A percentile compares a stretch with the other conserved stretches of the same genome.
Evolutionary conservation across 2,329 filamentous ascomycete species (phyloP).

Genomic region (Exophiala sideris): DNA sequence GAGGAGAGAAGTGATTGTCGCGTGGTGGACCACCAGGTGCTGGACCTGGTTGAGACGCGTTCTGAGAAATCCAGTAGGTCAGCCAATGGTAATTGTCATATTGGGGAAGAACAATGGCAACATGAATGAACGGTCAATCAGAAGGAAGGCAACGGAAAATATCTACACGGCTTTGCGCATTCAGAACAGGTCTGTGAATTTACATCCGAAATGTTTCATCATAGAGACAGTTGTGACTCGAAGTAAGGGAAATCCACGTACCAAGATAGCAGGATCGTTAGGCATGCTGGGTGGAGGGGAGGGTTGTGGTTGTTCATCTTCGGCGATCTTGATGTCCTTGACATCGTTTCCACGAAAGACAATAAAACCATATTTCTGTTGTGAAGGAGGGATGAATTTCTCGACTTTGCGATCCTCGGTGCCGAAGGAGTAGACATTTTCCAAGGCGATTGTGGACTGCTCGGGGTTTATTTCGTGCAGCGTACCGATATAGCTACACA

Average conservation of each 20-base stretch:
- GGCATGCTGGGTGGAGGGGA: slow-evolving; percentile 67
- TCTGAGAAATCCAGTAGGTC: slow-evolving; percentile 33
- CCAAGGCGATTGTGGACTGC: slow-evolving; percentile 91
- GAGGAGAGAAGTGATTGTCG: slow-evolving; percentile 35
- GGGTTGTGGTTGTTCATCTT: slow-evolving; percentile 66
- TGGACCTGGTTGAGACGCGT: slow-evolving; percentile 42
- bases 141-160: slow-evolving; percentile 99
- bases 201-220: slow-evolving; percentile 99
- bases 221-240: slow-evolving; percentile 43
- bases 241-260: slow-evolving; percentile 58
- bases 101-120: neutral
- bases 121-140: slow-evolving; percentile 56
- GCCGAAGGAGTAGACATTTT: slow-evolving; percentile 91
- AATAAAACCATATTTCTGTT: slow-evolving; percentile 96
- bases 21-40: slow-evolving; percentile 37
- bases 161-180: slow-evolving; percentile 96
- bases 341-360: slow-evolving; percentile 98
- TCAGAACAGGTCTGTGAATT: slow-evolving; percentile 73
- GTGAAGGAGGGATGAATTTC: slow-evolving; percentile 78
- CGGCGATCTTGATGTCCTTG: slow-evolving; percentile 93
- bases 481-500: slow-evolving; percentile 82
- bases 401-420: slow-evolving; percentile 83
- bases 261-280: slow-evolving; percentile 90
- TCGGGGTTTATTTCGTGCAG: slow-evolving; percentile 98
- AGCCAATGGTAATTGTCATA: slow-evolving; percentile 8